A percentile compares a stretch with the other conserved stretches of the same genome.
Conservation (phyloP, 495 filamentous ascomycete genomes). For the Aspergillus campestris region DNA sequence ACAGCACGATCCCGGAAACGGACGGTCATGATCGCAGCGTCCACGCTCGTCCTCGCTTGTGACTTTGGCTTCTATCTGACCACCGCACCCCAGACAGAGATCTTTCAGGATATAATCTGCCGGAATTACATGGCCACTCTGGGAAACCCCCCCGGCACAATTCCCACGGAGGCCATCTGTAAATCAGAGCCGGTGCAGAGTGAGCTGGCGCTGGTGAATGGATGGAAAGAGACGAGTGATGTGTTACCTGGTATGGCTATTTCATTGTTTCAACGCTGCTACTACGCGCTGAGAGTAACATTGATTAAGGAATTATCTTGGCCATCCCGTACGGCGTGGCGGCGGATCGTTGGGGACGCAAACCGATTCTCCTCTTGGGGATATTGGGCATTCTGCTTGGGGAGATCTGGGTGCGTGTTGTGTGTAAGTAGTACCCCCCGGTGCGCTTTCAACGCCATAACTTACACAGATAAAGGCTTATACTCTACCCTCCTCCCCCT, state of each 20-base stretch:
- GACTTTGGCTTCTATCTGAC: constrained; percentile 24
- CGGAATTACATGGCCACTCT: constrained; percentile 3
- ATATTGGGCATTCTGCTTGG: constrained; percentile 25
- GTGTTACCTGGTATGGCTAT: constrained; percentile 22
- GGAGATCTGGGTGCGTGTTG: constrained; percentile 25
- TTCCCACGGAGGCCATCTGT: constrained; percentile 15
- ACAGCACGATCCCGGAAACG: constrained; percentile 9
- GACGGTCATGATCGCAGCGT: constrained; percentile 10
- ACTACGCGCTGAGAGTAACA: neutral
- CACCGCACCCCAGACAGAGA: constrained; percentile 24
- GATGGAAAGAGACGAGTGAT: constrained; percentile 33
- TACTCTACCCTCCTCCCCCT: constrained; percentile 20
- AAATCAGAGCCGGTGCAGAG: constrained; percentile 37
- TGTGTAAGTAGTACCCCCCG: constrained; percentile 23
- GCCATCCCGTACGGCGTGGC: constrained; percentile 28
- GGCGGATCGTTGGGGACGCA: constrained; percentile 37
- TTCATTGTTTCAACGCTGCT: neutral
- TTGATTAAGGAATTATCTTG: constrained; percentile 19
- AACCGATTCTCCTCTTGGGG: constrained; percentile 28
- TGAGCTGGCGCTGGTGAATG: constrained; percentile 33
- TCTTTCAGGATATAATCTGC: constrained; percentile 36
- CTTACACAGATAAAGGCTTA: constrained; percentile 8
- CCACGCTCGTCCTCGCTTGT: constrained; percentile 8
- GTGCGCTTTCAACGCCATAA: neutral
- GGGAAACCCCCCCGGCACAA: neutral